Conservation (phyloP, 768 basidiomycete genomes). For the Coprinopsis sp. region DNA sequence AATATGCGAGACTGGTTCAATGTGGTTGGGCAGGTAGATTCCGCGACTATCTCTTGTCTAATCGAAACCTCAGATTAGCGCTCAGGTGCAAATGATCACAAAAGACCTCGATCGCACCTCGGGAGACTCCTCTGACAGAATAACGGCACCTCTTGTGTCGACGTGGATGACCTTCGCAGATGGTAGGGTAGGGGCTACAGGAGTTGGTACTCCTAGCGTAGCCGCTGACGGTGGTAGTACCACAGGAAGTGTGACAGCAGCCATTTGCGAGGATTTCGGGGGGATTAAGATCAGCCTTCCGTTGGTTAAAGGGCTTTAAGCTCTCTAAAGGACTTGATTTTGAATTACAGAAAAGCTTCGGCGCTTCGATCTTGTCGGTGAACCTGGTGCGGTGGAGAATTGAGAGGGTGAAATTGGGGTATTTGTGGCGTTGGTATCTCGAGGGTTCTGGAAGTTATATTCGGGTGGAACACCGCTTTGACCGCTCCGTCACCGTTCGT, state of each 20-base stretch:
- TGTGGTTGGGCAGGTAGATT: slow-evolving; percentile 96
- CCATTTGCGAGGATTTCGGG: no score
- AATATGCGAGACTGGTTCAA: slow-evolving; percentile 95
- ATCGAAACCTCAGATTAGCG: slow-evolving; percentile 6
- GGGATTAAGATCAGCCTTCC: no score
- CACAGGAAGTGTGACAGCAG: background rate
- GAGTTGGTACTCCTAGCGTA: slow-evolving; percentile 31
- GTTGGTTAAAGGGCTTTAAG: no score
- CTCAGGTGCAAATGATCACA: slow-evolving; percentile 9
- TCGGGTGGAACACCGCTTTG: no score
- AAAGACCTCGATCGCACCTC: slow-evolving; percentile 52
- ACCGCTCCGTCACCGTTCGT: no score
- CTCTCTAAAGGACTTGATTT: no score
- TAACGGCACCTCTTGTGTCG: slow-evolving; percentile 90
- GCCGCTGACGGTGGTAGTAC: background rate
- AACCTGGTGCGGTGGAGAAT: no score
- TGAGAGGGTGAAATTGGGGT: no score
- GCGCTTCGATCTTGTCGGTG: no score
- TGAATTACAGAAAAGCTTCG: no score
- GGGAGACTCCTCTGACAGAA: slow-evolving; percentile 90
- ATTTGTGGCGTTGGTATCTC: no score
- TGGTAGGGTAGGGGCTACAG: slow-evolving; percentile 62
- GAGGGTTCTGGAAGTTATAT: no score
- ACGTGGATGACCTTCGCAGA: slow-evolving; percentile 87
- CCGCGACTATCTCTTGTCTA: slow-evolving; percentile 92